Conservation (phyloP, 2,329 filamentous ascomycete species). For the Fusarium sp. region DNA sequence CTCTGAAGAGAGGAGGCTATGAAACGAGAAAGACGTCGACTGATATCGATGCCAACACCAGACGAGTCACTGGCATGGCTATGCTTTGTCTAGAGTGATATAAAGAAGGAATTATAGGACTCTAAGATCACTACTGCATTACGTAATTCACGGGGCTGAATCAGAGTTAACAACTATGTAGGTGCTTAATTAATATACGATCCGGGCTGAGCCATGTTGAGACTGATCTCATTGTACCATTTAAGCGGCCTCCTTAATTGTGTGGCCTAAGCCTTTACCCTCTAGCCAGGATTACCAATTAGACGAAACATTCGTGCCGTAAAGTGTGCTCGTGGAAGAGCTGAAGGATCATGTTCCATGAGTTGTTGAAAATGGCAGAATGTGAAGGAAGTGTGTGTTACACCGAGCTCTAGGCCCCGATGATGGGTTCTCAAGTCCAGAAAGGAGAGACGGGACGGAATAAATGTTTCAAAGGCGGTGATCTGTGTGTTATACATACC, state of each 20-base stretch:
- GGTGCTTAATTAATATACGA: not conserved
- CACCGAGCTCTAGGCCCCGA: not conserved
- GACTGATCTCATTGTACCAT: not conserved
- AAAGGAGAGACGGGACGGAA: not conserved
- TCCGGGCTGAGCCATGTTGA: not conserved
- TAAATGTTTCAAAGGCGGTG: not conserved
- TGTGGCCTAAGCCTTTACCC: conserved; percentile 5
- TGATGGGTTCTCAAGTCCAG: not conserved
- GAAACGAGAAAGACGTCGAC: not conserved
- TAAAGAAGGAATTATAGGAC: not conserved
- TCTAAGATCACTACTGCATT: not conserved
- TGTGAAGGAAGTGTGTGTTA: not conserved
- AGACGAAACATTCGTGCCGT: not conserved
- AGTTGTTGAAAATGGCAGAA: not conserved
- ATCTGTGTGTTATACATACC: not conserved
- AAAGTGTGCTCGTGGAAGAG: not conserved
- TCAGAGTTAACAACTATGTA: not conserved
- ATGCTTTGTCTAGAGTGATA: not conserved
- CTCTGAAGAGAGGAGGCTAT: not conserved
- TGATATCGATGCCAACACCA: not conserved
- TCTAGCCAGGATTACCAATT: not conserved
- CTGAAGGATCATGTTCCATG: not conserved
- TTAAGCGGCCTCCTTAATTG: not conserved
- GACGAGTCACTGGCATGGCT: not conserved
- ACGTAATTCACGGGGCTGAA: not conserved